These are phyloP conservation scores for Coemansia sp. DNA, from an alignment of 192 early-diverging fungal species.

Conservation along the genomic window DNA sequence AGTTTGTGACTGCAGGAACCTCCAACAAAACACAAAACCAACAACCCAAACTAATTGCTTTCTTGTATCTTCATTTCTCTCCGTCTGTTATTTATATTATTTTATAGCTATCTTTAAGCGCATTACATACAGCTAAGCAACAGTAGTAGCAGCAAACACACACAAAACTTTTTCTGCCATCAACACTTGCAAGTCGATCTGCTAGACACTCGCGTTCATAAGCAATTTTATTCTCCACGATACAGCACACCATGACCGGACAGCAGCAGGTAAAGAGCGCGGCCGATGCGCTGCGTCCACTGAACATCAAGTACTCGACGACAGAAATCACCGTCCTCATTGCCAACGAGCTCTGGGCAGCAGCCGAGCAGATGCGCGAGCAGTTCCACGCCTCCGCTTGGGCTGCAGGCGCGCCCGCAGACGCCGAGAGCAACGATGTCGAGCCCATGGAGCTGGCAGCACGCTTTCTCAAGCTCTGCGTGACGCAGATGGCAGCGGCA, in stretches of 20 bases:
- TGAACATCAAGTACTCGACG: slow-evolving; percentile 75
- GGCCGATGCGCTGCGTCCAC: slow-evolving; percentile 63
- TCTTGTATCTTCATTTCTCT: background rate
- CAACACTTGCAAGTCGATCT: background rate
- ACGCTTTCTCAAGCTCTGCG: slow-evolving; percentile 70
- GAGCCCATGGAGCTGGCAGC: slow-evolving; percentile 72
- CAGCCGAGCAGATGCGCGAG: slow-evolving; percentile 83
- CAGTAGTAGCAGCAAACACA: background rate
- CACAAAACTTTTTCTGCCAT: background rate
- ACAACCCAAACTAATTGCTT: background rate
- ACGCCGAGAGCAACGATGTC: slow-evolving; percentile 60
- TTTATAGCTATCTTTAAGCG: background rate
- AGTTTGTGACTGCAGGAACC: background rate
- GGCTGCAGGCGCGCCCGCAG: slow-evolving; percentile 42
- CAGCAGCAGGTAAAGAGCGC: slow-evolving; percentile 41
- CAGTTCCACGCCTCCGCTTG: slow-evolving; percentile 58
- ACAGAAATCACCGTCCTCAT: slow-evolving; percentile 81
- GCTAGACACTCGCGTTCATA: background rate
- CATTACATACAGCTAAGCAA: background rate
- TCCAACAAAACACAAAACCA: background rate
- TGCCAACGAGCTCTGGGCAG: slow-evolving; percentile 82
- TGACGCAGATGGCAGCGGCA: slow-evolving; percentile 37
- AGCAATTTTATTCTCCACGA: slow-evolving; percentile 2
- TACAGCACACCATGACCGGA: slow-evolving; percentile 25
- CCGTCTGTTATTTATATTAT: background rate